Percentiles rank a stretch among this genome's conserved stretches.
phyloP scores from a whole-genome alignment of 2,329 filamentous ascomycete genomes.

The Fusarium goolgardi region DNA sequence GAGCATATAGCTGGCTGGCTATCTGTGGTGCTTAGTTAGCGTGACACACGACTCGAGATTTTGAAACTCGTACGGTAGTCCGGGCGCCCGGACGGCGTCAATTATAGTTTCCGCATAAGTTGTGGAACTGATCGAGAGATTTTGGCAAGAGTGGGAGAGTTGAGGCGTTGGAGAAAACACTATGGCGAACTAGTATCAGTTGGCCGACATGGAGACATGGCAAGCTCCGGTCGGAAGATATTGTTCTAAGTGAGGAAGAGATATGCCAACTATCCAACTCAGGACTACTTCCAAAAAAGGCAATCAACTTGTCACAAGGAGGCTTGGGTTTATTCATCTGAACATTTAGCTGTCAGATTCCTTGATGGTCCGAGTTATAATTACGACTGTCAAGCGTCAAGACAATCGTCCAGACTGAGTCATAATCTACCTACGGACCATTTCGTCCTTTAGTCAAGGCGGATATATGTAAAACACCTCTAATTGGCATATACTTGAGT shows the following conservation, averaged over 20 bases:
- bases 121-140: conserved; percentile 4
- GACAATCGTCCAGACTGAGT: background rate
- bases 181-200: background rate
- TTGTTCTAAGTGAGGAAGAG: background rate
- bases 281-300: background rate
- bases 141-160: background rate
- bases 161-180: background rate
- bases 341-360: background rate
- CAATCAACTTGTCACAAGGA: background rate
- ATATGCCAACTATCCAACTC: background rate
- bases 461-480: background rate
- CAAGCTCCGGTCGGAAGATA: background rate
- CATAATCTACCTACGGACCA: background rate
- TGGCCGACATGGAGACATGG: background rate
- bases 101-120: conserved; percentile 9
- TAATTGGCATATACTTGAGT: background rate
- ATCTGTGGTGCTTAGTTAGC: conserved; percentile 19
- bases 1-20: background rate
- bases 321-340: background rate
- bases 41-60: conserved; percentile 23
- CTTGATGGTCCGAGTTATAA: background rate
- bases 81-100: conserved; percentile 21
- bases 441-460: background rate
- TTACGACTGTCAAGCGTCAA: background rate
- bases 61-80: conserved; percentile 23